These are phyloP conservation scores for Xylaria sp. DNA, from an alignment of 2,329 filamentous ascomycete species.

Conservation along the genomic window DNA sequence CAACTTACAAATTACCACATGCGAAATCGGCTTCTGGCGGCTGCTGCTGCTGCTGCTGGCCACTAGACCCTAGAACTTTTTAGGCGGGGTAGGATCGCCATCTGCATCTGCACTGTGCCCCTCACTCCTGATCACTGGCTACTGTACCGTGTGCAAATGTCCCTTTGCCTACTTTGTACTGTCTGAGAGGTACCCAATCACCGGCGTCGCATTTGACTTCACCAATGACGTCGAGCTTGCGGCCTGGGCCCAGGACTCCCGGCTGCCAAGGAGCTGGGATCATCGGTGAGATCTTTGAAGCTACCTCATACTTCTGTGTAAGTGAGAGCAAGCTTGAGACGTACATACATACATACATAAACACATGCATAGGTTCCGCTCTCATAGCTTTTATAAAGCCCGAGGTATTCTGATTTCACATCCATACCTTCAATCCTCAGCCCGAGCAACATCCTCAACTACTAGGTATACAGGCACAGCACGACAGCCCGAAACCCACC, in stretches of 20 bases:
- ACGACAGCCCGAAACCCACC: too few species aligned
- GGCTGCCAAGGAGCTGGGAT: conserved; percentile 1
- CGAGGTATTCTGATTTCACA: too few species aligned
- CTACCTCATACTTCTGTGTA: too few species aligned
- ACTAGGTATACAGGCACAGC: too few species aligned
- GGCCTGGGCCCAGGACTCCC: not conserved
- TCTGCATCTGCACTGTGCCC: conserved; percentile 1
- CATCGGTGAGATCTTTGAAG: not conserved
- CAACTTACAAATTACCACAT: too few species aligned
- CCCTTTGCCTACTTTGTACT: not conserved
- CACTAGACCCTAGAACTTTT: not conserved
- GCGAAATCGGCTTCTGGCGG: conserved; percentile 28
- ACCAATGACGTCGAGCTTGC: conserved; percentile 19
- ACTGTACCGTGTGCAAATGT: not conserved
- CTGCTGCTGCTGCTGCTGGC: too few species aligned
- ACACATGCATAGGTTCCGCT: too few species aligned
- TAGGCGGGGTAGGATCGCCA: conserved; percentile 6
- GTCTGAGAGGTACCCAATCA: not conserved
- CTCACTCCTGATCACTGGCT: not conserved
- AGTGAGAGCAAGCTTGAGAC: too few species aligned
- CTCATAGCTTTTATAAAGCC: too few species aligned
- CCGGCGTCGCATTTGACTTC: not conserved
- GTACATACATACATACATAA: not conserved
- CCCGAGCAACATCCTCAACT: too few species aligned
- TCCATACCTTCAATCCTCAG: too few species aligned